phyloP scores from a whole-genome alignment of 495 filamentous ascomycete species.

The Neurospora sp. region DNA sequence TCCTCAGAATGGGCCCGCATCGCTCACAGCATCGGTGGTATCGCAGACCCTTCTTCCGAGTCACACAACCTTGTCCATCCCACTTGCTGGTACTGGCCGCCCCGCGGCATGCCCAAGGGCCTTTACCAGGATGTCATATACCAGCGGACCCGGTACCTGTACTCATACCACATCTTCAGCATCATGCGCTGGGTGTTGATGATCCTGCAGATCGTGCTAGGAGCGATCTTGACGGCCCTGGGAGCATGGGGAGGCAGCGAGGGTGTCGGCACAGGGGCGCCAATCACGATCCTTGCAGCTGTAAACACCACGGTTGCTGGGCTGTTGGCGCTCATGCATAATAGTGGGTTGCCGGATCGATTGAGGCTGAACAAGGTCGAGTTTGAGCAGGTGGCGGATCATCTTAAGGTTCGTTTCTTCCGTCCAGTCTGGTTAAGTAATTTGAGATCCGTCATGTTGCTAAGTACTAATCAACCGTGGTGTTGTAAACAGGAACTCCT shows the following conservation, averaged over 20 bases:
- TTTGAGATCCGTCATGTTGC: not conserved
- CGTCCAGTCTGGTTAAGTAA: not conserved
- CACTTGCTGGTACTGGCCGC: constrained; percentile 33
- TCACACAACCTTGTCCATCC: constrained; percentile 31
- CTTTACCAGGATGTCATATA: constrained; percentile 34
- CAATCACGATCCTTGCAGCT: constrained; percentile 37
- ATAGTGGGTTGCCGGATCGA: constrained; percentile 40
- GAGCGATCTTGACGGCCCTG: constrained; percentile 35
- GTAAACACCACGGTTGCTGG: constrained; percentile 40
- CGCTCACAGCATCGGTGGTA: constrained; percentile 35
- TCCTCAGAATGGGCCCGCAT: constrained; percentile 36
- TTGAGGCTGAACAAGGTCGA: constrained; percentile 36
- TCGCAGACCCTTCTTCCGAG: constrained; percentile 27
- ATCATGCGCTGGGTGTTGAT: constrained; percentile 31
- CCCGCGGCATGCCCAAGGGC: constrained; percentile 33
- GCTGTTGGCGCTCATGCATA: constrained; percentile 39
- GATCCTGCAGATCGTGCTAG: constrained; percentile 33
- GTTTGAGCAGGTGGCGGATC: constrained; percentile 35
- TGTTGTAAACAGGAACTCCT: constrained; percentile 22
- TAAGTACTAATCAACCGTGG: not conserved
- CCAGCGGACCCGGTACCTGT: constrained; percentile 30
- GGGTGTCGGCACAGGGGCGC: constrained; percentile 15
- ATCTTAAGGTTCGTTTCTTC: constrained; percentile 24
- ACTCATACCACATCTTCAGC: constrained; percentile 24
- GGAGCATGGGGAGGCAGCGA: constrained; percentile 21